Percentiles rank a stretch among this genome's conserved stretches.
These are phyloP conservation scores for Chlamydomonas sphaeroides DNA, from an alignment of 139 green algal species.

Conservation along the genomic window DNA sequence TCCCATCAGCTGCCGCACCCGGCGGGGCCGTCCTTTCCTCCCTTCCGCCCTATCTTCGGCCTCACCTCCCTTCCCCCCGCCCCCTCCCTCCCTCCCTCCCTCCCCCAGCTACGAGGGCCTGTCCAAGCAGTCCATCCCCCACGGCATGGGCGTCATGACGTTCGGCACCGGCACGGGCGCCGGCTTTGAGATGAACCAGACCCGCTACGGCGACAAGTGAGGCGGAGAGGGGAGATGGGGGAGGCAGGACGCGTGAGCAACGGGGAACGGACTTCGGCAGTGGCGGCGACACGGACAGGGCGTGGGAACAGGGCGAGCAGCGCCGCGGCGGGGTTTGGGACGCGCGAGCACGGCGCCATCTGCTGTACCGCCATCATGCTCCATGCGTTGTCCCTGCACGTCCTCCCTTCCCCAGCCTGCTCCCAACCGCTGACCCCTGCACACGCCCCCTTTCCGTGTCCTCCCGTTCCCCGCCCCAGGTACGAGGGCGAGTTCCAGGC, in stretches of 20 bases:
- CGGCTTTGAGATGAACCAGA: constrained; percentile 80
- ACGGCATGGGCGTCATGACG: constrained; percentile 85
- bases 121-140: constrained; percentile 75
- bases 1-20: no score
- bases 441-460: neutral
- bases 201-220: constrained; percentile 73
- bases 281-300: no score
- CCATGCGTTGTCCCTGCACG: no score
- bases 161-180: constrained; percentile 84
- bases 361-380: no score
- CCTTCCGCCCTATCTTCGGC: no score
- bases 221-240: neutral
- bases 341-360: no score
- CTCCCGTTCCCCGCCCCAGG: constrained; percentile 49
- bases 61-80: neutral
- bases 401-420: neutral
- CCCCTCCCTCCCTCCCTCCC: neutral
- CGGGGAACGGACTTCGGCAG: no score
- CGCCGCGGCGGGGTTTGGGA: no score
- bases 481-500: constrained; percentile 91
- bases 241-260: no score
- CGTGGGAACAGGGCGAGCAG: no score
- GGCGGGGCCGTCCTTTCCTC: no score
- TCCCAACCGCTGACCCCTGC: neutral
- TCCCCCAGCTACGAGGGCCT: constrained; percentile 89